Base-by-base conservation (phyloP, 2,329 filamentous ascomycete genomes). In the Elsinoe ampelina region DNA sequence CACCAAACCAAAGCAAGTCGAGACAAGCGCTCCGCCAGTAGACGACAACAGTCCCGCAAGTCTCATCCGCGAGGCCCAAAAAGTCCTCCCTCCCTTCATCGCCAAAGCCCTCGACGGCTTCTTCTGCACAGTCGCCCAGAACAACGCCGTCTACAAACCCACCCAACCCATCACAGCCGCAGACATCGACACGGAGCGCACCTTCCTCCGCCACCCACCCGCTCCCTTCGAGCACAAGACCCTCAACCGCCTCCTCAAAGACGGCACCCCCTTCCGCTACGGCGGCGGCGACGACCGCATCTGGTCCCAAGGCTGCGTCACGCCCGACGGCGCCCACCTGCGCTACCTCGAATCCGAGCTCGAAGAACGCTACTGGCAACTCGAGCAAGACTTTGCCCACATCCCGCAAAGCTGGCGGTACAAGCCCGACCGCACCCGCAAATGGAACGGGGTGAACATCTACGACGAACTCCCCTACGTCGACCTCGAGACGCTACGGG, bases 321-420 rank as follows among this genome's bases (percentile, higher is more conserved):
- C 87, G 0, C 85, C 87, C 0, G 83, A 86, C 60, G 87, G 87
- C 10, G 84, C 88, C 60, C 87, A 86, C 66, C 76, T 92, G n/a
- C 83, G 85, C 61, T 85, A 86, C 58, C 71, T 93, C 55, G 83
- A 78, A 1, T 72, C 78, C 3, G 81, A 85, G 41, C 83, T 91
- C 60, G 87, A 91, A 65, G 76, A 84, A 34, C 78, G 79, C 3
- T 91, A 86, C 62, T 73, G 92, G 10, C 76, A 81, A 52, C 77
- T 92, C 4, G 88, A 92, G 68, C 73, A 77, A 48, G 72, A 72
- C 5, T 72, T 88, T 43, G 77, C 78, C 7, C 61, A 61, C 13
- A 60, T 65, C 55, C 66, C 66, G 3, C 63, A 66, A 13, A 64
- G 66, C 17, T 58, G 65, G 1, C 57, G 60, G 1, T 70, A 66